These are phyloP conservation scores for Salix koriyanagi DNA, from an alignment of 345 rosid species.

Conservation along the genomic window DNA sequence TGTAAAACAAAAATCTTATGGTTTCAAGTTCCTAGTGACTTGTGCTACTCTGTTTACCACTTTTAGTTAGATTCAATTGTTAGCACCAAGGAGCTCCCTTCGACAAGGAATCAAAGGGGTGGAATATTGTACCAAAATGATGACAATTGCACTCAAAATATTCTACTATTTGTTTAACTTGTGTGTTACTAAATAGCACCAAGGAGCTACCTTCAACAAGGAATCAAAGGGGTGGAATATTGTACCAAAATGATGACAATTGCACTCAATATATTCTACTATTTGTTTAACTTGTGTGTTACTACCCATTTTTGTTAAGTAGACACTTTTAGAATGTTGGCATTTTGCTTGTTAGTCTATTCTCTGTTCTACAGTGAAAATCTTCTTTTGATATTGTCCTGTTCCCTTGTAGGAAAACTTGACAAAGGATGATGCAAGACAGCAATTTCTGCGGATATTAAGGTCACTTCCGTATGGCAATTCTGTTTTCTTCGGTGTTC, in stretches of 20 bases:
- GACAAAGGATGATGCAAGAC: conserved; percentile 95
- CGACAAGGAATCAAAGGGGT: not conserved
- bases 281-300: not conserved
- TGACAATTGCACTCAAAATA: not conserved
- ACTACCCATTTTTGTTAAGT: not conserved
- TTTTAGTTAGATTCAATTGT: not conserved
- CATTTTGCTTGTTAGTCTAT: not conserved
- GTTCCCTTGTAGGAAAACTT: conserved; percentile 59
- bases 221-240: not conserved
- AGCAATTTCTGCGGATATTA: conserved; percentile 78
- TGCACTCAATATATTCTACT: not conserved
- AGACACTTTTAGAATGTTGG: not conserved
- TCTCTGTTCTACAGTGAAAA: not conserved
- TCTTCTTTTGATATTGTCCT: not conserved
- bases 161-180: not conserved
- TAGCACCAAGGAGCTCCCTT: not conserved
- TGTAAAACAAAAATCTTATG: not conserved
- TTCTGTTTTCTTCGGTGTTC: conserved; percentile 86
- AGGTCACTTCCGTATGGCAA: conserved; percentile 87
- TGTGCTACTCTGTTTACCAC: not conserved
- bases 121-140: not conserved
- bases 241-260: not conserved
- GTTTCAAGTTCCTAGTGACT: not conserved
- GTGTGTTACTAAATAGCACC: not conserved
- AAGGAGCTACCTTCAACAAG: not conserved